Base-by-base conservation (phyloP, 2,329 filamentous ascomycete genomes). In the Xylaria multiplex region DNA sequence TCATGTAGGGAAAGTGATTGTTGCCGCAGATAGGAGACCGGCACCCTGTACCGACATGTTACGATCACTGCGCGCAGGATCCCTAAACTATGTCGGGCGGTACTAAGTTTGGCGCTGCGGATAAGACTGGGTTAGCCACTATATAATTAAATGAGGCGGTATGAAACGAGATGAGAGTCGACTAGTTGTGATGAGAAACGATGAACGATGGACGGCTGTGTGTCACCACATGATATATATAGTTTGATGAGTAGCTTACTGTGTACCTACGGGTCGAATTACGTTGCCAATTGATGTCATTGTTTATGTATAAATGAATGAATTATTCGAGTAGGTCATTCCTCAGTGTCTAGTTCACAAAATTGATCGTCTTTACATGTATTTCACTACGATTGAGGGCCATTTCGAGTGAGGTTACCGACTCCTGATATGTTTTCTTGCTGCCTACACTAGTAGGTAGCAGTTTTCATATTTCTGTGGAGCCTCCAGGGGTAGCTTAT, bases 31-130 rank as follows among this genome's bases (percentile, higher is more conserved):
- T 24, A 9, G 8, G 72, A 54, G 22, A 59, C 2, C 53, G 71
- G 52, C 65, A 72, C 61, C 58, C 67, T 70, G 67, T 86, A 86
- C 43, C 80, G 81, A 45, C 80, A 80, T 11, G 82, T 81, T 37
- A 82, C 78, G 50, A 77, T 75, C 13, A 87, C 83, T 53, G 81
- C 80, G 62, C 79, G 79, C 70, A 85, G 84, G 50, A 85, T 71
- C 37, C 82, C 82, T 3, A 86, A 73, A 3, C 77, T 71, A 67
- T 86, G 83, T 2, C 83, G 80, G 6, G 81, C 77, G 2, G 83
- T 81, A 6, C 71, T 69, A 48, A 40, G 72, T 19, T 70, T 67
- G 11, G 68, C 65, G 24, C 72, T 73, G 48, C 16, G 9, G 13
- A 16, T 7, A 11, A 7, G 9, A 45, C 16, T 42, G 9, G 7